Evolutionary conservation across 202 grass and related monocot genomes (phyloP), one percentile per base, ranked within the genome.

Genomic region (Brachypodium distachyon): DNA sequence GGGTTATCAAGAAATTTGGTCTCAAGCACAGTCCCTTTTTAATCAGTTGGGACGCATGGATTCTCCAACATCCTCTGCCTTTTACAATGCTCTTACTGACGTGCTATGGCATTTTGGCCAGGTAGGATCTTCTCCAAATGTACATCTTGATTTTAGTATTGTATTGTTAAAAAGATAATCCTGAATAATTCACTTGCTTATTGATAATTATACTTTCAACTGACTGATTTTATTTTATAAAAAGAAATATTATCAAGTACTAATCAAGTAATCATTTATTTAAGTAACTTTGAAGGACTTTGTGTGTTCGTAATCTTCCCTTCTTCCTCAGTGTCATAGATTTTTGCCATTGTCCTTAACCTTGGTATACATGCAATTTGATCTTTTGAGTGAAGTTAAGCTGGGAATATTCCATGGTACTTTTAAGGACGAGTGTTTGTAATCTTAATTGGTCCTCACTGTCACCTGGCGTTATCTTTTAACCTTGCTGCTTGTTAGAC

Each of bases 61-160:
- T 84, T 56, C 85, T 56, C 70, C 96, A 86, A 95, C 96, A 67
- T 95, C 96, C 27, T 98, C 91, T 61, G 96, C 96, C 53, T 98
- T 98, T 75, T 98, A 98, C 61, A 98, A 98, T 81, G 96, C 96
- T 56, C 85, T 98, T 25, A 98, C 91, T 72, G 96, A 98, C 80
- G 87, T 98, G 83, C 76, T 98, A 66, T 98, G 96, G 96, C 96
- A 98, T 89, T 95, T 98, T 88, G 96, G 96, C 47, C 96, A 98
- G 96, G 96, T 98, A 87, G 73, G 60, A 50, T 71, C 78, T 42
- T 16, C 23, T 76, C 41, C n/a, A 14, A 44, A 17, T 79, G 52
- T 55, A 63, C 51, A 48, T 67, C 16, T 69, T 37, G 11, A 74
- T 53, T 69, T 49, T 28, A 22, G 36, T 64, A 41, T 68, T 65